Conservation (phyloP, 2,329 filamentous ascomycete genomes). For the Alternaria solani region DNA sequence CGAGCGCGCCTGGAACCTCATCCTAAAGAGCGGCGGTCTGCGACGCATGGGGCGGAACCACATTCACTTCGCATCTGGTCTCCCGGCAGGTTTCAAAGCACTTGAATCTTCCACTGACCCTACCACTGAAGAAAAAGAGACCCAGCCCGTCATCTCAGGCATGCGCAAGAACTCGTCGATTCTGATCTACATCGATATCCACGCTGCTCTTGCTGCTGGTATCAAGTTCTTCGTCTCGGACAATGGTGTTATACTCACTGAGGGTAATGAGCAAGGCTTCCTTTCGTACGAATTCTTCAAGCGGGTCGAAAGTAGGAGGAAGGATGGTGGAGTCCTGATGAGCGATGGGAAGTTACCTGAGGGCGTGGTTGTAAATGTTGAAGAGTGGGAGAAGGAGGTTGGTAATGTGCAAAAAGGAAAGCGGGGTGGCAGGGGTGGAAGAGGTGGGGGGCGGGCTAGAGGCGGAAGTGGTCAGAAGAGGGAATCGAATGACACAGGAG, state of each 20-base stretch:
- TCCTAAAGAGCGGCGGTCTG: slow-evolving; percentile 79
- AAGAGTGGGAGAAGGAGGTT: slow-evolving; percentile 48
- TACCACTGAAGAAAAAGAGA: slow-evolving; percentile 33
- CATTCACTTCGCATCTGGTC: slow-evolving; percentile 84
- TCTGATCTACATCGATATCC: slow-evolving; percentile 78
- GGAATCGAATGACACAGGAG: slow-evolving; percentile 33
- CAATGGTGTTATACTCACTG: slow-evolving; percentile 58
- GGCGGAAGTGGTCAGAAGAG: slow-evolving; percentile 30
- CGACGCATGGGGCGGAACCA: slow-evolving; percentile 84
- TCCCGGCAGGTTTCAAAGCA: slow-evolving; percentile 61
- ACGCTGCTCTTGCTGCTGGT: slow-evolving; percentile 66
- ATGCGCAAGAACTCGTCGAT: slow-evolving; percentile 72
- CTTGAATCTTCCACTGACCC: slow-evolving; percentile 23
- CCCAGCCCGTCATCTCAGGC: slow-evolving; percentile 72
- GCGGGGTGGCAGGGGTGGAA: slow-evolving; percentile 31
- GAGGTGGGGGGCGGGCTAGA: slow-evolving; percentile 27
- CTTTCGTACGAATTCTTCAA: slow-evolving; percentile 66
- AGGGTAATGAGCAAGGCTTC: slow-evolving; percentile 57
- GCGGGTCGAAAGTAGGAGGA: slow-evolving; percentile 70
- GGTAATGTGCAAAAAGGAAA: slow-evolving; percentile 28
- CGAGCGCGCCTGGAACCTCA: slow-evolving; percentile 78
- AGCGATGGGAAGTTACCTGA: slow-evolving; percentile 68
- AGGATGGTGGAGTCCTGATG: slow-evolving; percentile 72
- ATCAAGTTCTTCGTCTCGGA: slow-evolving; percentile 75
- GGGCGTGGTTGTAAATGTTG: slow-evolving; percentile 48